These are phyloP conservation scores for Trametes cingulata DNA, from an alignment of 768 basidiomycete species.

Conservation along the genomic window DNA sequence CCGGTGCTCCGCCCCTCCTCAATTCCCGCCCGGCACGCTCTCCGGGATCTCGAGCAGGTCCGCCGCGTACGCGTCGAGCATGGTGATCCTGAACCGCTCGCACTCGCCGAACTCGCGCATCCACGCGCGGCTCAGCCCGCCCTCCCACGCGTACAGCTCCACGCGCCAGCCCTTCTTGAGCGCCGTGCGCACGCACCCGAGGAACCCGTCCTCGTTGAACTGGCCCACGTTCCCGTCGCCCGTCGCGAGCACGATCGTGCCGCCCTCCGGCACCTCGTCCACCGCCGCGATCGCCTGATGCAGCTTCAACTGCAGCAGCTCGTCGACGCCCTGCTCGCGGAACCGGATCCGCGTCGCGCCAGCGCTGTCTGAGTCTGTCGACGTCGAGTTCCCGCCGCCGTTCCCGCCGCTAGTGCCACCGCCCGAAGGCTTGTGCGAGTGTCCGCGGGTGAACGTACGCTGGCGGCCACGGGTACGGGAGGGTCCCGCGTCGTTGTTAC, in stretches of 20 bases:
- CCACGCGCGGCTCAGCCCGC: slow-evolving; percentile 79
- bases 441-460: slow-evolving; percentile 20
- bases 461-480: slow-evolving; percentile 20
- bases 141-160: slow-evolving; percentile 93
- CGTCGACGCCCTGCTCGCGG: slow-evolving; percentile 94
- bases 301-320: slow-evolving; percentile 89
- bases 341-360: slow-evolving; percentile 53
- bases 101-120: slow-evolving; percentile 61
- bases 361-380: slow-evolving; percentile 35
- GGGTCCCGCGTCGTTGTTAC: slow-evolving; percentile 17
- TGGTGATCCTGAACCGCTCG: slow-evolving; percentile 34
- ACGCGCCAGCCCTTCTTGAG: slow-evolving; percentile 90
- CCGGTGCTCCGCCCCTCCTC: slow-evolving; percentile 5
- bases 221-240: slow-evolving; percentile 93
- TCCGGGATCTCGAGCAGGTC: slow-evolving; percentile 38
- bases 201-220: slow-evolving; percentile 91
- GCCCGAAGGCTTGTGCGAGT: slow-evolving; percentile 25
- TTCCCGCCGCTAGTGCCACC: slow-evolving; percentile 15
- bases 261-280: slow-evolving; percentile 61
- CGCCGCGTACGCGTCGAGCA: slow-evolving; percentile 38
- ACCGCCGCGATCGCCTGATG: slow-evolving; percentile 79
- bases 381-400: slow-evolving; percentile 22
- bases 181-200: slow-evolving; percentile 84
- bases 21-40: slow-evolving; percentile 5
- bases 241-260: slow-evolving; percentile 88